These are phyloP conservation scores for Psophocarpus tetragonolobus DNA, from an alignment of 306 rosid species.

Conservation along the genomic window DNA sequence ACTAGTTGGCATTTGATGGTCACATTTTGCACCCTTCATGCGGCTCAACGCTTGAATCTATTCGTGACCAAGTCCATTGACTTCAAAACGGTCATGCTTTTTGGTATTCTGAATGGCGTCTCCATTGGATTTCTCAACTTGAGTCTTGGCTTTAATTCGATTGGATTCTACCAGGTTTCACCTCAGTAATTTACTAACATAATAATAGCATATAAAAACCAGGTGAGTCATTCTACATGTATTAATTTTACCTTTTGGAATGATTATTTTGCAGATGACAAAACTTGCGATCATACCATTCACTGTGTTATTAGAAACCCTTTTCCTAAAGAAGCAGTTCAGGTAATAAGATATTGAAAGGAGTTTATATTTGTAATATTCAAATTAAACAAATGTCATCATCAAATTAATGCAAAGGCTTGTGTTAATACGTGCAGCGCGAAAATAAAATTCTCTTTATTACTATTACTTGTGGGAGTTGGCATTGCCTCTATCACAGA, in stretches of 20 bases:
- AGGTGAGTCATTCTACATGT: neutral
- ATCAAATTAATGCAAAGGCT: neutral
- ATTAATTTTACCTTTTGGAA: neutral
- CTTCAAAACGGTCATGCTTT: conserved; percentile 79
- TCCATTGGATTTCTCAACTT: conserved; percentile 95
- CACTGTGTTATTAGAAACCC: conserved; percentile 82
- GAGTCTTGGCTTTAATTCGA: conserved; percentile 95
- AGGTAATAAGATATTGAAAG: conserved; percentile 52
- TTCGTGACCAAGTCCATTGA: conserved; percentile 80
- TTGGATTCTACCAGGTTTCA: conserved; percentile 95
- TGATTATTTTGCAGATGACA: conserved; percentile 72
- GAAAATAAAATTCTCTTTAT: conserved; percentile 76
- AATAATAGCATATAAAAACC: no score
- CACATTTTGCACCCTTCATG: conserved; percentile 92
- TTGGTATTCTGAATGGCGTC: conserved; percentile 86
- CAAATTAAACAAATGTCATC: neutral
- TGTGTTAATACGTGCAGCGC: conserved; percentile 55
- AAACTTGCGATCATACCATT: conserved; percentile 99
- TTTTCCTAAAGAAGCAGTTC: conserved; percentile 83
- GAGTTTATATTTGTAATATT: neutral
- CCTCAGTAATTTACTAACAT: neutral
- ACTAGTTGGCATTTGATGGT: conserved; percentile 99
- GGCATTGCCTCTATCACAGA: conserved; percentile 97
- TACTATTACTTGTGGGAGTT: conserved; percentile 81
- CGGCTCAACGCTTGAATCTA: conserved; percentile 75